A percentile compares a stretch with the other conserved stretches of the same genome.
Evolutionary conservation across 2,329 filamentous ascomycete species (phyloP).

Genomic region (Hymenoscyphus albidus): DNA sequence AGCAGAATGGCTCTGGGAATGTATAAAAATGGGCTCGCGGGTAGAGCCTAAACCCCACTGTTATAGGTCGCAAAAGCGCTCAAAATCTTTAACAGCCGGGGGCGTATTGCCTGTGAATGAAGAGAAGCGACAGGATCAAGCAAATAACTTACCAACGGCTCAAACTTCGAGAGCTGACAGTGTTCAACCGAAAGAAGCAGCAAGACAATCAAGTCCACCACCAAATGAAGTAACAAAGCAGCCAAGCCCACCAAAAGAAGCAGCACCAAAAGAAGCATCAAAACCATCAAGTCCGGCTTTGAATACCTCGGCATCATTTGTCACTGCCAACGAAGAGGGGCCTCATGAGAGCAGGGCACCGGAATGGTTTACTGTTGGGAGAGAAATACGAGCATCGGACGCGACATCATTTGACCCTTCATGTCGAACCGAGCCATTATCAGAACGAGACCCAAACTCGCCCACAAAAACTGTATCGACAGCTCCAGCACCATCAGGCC

Average conservation of each 20-base stretch:
- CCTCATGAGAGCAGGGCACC: conserved; percentile 14
- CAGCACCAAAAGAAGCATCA: conserved; percentile 10
- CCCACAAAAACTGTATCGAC: conserved; percentile 25
- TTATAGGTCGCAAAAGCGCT: conserved; percentile 27
- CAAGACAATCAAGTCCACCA: conserved; percentile 8
- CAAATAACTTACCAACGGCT: background rate
- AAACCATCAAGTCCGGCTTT: conserved; percentile 15
- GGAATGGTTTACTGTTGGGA: conserved; percentile 7
- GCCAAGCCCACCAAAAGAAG: conserved; percentile 6
- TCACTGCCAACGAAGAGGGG: background rate
- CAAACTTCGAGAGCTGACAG: background rate
- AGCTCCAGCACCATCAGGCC: conserved; percentile 22
- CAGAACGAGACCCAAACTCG: conserved; percentile 34
- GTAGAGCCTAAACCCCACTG: conserved; percentile 46
- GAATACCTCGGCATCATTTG: conserved; percentile 25
- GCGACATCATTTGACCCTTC: conserved; percentile 15
- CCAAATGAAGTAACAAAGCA: conserved; percentile 11
- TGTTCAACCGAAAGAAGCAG: conserved; percentile 15
- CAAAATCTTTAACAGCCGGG: background rate
- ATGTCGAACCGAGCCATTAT: conserved; percentile 27
- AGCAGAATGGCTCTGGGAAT: conserved; percentile 81
- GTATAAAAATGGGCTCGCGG: conserved; percentile 57
- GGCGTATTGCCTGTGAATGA: background rate
- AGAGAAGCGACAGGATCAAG: background rate
- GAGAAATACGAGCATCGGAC: conserved; percentile 14